Evolutionary conservation across 208 protist genomes (phyloP).

Genomic region (Trypanosoma mega): DNA sequence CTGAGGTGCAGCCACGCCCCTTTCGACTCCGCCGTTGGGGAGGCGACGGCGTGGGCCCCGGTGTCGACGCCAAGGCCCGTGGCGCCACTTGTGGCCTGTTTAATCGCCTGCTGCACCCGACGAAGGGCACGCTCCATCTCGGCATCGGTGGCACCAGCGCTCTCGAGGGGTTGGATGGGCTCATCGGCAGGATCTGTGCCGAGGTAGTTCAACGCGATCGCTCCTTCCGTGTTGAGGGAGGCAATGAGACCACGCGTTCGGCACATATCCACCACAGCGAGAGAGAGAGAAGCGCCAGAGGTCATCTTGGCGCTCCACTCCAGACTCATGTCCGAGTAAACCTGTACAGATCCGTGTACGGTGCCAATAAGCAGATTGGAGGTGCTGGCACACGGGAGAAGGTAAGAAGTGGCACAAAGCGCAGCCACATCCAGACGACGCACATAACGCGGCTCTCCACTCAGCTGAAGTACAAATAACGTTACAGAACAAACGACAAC

Average conservation of each 20-base stretch:
- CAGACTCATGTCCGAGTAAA: slow-evolving; percentile 85
- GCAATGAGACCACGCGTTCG: slow-evolving; percentile 80
- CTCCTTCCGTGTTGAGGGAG: slow-evolving; percentile 58
- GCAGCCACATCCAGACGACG: slow-evolving; percentile 79
- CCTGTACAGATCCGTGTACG: slow-evolving; percentile 58
- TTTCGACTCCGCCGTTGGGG: no score
- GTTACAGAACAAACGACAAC: slow-evolving; percentile 77
- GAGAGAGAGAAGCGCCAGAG: slow-evolving; percentile 39
- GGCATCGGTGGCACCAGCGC: slow-evolving; percentile 72
- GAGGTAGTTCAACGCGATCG: slow-evolving; percentile 86
- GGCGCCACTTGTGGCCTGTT: no score
- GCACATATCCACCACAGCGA: slow-evolving; percentile 65
- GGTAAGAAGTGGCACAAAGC: slow-evolving; percentile 57
- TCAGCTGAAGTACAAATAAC: slow-evolving; percentile 66
- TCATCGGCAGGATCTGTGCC: slow-evolving; percentile 90
- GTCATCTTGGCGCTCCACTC: slow-evolving; percentile 83
- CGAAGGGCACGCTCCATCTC: slow-evolving; percentile 83
- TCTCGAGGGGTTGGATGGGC: slow-evolving; percentile 70
- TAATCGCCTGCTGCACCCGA: no score
- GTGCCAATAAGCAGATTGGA: slow-evolving; percentile 88
- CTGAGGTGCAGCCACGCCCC: slow-evolving; percentile 16
- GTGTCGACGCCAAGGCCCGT: no score
- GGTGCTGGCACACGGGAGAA: slow-evolving; percentile 34
- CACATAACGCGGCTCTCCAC: slow-evolving; percentile 43
- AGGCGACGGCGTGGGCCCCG: no score